phyloP scores from a whole-genome alignment of 1,284 basidiomycete genomes.

The Ustilago nuda region DNA sequence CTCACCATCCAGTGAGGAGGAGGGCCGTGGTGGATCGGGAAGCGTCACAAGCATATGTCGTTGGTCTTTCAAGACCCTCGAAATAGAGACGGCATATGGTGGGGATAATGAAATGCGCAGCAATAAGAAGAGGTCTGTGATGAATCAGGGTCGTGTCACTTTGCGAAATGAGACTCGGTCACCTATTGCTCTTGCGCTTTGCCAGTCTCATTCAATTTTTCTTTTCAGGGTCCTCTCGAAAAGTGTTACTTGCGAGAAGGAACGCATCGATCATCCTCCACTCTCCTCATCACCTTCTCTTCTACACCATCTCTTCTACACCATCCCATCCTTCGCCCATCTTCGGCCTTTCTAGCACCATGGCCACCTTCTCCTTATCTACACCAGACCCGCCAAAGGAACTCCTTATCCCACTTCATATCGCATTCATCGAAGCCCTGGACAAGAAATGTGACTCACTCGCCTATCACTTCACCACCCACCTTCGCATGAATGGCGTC shows the following conservation, averaged over 20 bases:
- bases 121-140: conserved; percentile 4
- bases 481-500: conserved; percentile 93
- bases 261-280: conserved; percentile 27
- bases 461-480: conserved; percentile 89
- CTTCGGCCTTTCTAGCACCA: not conserved
- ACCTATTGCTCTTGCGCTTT: no score
- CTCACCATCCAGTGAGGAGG: conserved; percentile 1
- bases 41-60: not conserved
- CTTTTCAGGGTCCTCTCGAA: conserved; percentile 26
- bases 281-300: not conserved
- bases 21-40: not conserved
- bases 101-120: conserved; percentile 3
- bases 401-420: conserved; percentile 44
- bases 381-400: conserved; percentile 8
- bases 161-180: conserved; percentile 14
- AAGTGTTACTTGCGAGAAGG: conserved; percentile 24
- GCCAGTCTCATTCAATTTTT: conserved; percentile 29
- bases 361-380: conserved; percentile 1
- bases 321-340: not conserved
- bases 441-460: conserved; percentile 57
- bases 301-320: not conserved
- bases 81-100: not conserved
- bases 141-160: conserved; percentile 19
- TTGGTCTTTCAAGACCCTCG: not conserved
- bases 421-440: conserved; percentile 48